Percentiles rank a stretch among this genome's conserved stretches.
Conservation (phyloP, 1,284 basidiomycete genomes). For the Cryptococcus wingfieldii region DNA sequence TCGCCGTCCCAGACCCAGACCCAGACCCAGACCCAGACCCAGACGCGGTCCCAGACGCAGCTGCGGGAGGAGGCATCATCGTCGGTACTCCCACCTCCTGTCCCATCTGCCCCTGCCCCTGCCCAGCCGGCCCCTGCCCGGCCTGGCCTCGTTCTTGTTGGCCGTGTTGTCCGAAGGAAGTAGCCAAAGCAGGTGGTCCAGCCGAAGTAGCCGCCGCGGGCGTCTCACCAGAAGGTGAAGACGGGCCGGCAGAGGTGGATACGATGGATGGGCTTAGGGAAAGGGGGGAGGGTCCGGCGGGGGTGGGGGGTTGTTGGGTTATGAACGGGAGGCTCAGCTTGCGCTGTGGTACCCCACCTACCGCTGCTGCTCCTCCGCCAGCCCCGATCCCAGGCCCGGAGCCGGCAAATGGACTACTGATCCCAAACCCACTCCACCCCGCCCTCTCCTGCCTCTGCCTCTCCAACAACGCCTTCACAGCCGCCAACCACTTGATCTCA, state of each 20-base stretch:
- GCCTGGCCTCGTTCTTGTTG: too few species aligned
- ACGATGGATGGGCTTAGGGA: too few species aligned
- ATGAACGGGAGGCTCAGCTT: constrained; percentile 25
- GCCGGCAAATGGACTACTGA: background rate
- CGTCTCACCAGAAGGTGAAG: background rate
- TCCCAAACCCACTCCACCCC: background rate
- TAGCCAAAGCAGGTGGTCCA: background rate
- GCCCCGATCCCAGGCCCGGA: background rate
- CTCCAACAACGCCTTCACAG: constrained; percentile 76
- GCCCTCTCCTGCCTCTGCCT: constrained; percentile 33
- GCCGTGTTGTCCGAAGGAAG: background rate
- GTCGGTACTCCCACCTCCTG: background rate
- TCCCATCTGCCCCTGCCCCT: too few species aligned
- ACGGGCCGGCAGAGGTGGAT: too few species aligned
- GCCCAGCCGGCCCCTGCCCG: background rate
- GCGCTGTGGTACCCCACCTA: background rate
- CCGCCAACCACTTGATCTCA: constrained; percentile 96
- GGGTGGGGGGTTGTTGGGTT: constrained; percentile 38
- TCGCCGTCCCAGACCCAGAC: background rate
- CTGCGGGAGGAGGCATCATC: too few species aligned
- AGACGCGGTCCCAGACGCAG: too few species aligned
- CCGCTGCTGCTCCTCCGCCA: constrained; percentile 1
- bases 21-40: background rate
- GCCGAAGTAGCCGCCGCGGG: background rate
- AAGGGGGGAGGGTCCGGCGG: constrained; percentile 1